These are phyloP conservation scores for Anaeromyces robustus DNA, from an alignment of 192 early-diverging fungal genomes.

Conservation along the genomic window DNA sequence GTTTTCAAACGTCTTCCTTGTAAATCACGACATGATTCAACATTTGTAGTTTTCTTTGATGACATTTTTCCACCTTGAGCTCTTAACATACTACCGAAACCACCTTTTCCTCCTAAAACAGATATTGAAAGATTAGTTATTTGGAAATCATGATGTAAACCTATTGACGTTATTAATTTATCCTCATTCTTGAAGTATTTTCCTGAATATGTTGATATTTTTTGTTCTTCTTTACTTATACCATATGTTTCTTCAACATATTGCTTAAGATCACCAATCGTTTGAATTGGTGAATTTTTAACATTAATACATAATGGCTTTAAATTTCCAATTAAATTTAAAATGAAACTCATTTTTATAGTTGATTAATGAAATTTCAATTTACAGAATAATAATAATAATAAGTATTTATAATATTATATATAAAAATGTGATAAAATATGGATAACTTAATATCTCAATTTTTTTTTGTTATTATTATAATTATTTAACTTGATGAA, in stretches of 20 bases:
- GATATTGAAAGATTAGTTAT: not conserved
- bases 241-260: not conserved
- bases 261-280: not conserved
- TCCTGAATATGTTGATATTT: not conserved
- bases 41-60: conserved; percentile 76
- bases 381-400: too few species aligned
- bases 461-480: too few species aligned
- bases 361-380: too few species aligned
- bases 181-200: not conserved
- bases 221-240: not conserved
- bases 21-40: conserved; percentile 85
- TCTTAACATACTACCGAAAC: conserved; percentile 88
- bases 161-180: not conserved
- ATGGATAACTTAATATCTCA: too few species aligned
- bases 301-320: not conserved
- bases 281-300: not conserved
- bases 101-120: conserved; percentile 74
- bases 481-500: too few species aligned
- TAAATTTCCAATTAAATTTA: not conserved
- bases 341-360: not conserved
- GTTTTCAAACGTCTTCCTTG: conserved; percentile 75
- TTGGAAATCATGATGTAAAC: not conserved
- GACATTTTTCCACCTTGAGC: conserved; percentile 83
- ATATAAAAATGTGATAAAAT: too few species aligned
- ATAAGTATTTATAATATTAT: too few species aligned